Base-by-base conservation (phyloP, 805 yeast genomes). In the Candida pini region DNA sequence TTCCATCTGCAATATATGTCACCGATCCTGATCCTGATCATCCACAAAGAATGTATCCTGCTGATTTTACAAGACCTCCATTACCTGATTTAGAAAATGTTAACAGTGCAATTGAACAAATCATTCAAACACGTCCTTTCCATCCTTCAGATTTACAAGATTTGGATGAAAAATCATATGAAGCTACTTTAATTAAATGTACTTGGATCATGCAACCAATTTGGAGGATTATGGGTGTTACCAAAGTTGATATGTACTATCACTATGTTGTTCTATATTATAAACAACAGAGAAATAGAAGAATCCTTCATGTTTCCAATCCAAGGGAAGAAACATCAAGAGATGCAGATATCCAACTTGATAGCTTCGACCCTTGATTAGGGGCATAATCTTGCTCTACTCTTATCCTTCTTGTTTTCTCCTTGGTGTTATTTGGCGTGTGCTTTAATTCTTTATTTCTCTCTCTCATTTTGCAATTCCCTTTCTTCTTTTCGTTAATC, bases 201-300 rank as follows among this genome's bases (percentile, higher is more conserved):
- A 40, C 33, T 16, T 54, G 59, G 48, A 27, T 37, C 18, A 60
- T 53, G 47, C 45, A 40, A 12, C 19, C 69, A 0, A 73, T 73
- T 51, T 78, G 83, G 81, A 53, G 51, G 26, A 18, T 73, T 4
- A 73, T 79, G 79, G 81, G 83, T 1, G 63, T 79, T 23, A 47
- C 67, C 3, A 61, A 49, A 31, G 44, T 52, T 7, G 76, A 78
- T 40, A 45, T 79, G 34, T 68, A 65, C 47, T 63, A 73, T 51
- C 70, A 76, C 62, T 74, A 71, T 12, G 76, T 76, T 20, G 55
- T 69, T 27, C 38, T 38, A 28, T 47, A 49, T 29, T 65, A 63
- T 43, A 54, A 53, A 30, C 44, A 44, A 22, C 42, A 44, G 20
- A 51, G 64, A 38, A 15, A 21, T 12, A 31, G 23, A 21, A 48